Percentiles rank a stretch among this genome's conserved stretches.
phyloP scores from a whole-genome alignment of 192 early-diverging fungal genomes.

The Spizellomyces punctatus region DNA sequence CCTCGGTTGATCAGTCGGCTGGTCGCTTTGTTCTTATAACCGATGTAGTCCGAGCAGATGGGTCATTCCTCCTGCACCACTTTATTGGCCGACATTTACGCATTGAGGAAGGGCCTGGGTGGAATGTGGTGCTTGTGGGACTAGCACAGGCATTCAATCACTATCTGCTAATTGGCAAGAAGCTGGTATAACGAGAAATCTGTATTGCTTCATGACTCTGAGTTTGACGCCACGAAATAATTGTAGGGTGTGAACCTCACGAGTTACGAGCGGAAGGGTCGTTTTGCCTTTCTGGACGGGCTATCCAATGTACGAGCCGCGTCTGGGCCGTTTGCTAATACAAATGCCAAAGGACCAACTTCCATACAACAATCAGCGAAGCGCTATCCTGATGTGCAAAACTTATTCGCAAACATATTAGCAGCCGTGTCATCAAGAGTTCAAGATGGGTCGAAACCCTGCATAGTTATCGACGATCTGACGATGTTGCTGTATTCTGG shows the following conservation, averaged over 20 bases:
- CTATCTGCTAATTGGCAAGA: conserved; percentile 28
- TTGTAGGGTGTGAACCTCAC: conserved; percentile 20
- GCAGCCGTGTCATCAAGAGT: too few relatives aligned
- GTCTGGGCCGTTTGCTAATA: background rate
- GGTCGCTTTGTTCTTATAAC: conserved; percentile 24
- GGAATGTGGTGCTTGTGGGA: conserved; percentile 19
- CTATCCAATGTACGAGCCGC: background rate
- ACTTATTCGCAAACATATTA: too few relatives aligned
- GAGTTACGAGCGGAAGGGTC: conserved; percentile 3
- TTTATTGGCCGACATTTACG: conserved; percentile 27
- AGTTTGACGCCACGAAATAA: background rate
- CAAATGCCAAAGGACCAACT: too few relatives aligned
- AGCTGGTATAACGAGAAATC: conserved; percentile 24
- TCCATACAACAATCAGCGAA: too few relatives aligned
- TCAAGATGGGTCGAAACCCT: background rate
- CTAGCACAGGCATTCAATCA: conserved; percentile 20
- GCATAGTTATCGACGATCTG: conserved; percentile 33
- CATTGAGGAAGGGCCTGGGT: conserved; percentile 1
- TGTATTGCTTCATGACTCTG: background rate
- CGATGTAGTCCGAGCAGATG: conserved; percentile 33
- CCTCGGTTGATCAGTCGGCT: too few relatives aligned
- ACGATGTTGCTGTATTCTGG: conserved; percentile 18
- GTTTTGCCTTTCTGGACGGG: conserved; percentile 20
- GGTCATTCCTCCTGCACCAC: conserved; percentile 32
- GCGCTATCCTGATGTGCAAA: too few relatives aligned